These are phyloP conservation scores for Hibiscus trionum DNA, from an alignment of 345 rosid species.

Conservation along the genomic window DNA sequence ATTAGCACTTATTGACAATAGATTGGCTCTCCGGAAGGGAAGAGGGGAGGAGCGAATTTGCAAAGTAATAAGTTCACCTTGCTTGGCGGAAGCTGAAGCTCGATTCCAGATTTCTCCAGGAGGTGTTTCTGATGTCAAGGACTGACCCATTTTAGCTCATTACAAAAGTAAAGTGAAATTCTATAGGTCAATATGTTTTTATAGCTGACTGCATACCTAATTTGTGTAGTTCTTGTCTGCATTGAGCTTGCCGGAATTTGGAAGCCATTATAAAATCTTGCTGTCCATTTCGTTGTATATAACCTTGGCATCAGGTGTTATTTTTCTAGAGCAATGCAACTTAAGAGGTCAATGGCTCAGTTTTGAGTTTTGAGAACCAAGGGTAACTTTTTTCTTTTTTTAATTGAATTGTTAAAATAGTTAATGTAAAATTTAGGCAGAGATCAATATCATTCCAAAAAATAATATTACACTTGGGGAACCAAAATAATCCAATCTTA, in stretches of 20 bases:
- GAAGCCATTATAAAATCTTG: background rate
- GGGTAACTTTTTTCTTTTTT: background rate
- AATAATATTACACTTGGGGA: no score
- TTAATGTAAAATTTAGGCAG: no score
- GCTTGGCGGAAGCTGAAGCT: slow-evolving; percentile 89
- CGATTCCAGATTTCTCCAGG: slow-evolving; percentile 78
- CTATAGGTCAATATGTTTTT: background rate
- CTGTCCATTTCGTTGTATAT: background rate
- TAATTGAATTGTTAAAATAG: no score
- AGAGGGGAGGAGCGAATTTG: slow-evolving; percentile 96
- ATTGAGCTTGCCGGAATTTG: background rate
- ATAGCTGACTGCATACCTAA: background rate
- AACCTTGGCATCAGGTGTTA: background rate
- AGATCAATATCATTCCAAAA: no score
- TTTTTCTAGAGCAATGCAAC: background rate
- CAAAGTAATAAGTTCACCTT: slow-evolving; percentile 95
- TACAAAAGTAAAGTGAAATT: no score
- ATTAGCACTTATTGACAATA: slow-evolving; percentile 19
- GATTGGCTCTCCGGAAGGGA: slow-evolving; percentile 87
- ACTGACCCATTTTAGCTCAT: background rate
- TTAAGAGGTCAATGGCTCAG: background rate
- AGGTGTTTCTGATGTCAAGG: slow-evolving; percentile 51
- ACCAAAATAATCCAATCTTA: no score
- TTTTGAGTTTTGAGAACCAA: background rate
- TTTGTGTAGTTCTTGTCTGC: background rate